phyloP scores from a whole-genome alignment of 148 eudicot genomes.

The Arctostaphylos glauca region DNA sequence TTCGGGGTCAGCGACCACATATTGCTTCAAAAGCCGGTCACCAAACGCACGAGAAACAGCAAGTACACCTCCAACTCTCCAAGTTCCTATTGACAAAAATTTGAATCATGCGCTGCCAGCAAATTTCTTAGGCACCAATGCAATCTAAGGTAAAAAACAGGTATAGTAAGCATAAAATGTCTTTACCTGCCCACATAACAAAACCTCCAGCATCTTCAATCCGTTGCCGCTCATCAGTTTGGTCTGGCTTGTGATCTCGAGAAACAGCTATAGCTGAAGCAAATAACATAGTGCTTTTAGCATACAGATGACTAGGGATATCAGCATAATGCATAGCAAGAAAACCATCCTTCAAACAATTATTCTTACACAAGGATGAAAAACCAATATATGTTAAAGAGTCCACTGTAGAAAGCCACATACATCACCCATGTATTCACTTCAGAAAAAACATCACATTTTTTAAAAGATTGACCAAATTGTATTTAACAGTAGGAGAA shows the following conservation, averaged over 20 bases:
- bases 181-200: conserved; percentile 97
- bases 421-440: neutral
- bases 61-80: conserved; percentile 99
- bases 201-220: conserved; percentile 99
- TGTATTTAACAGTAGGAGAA: conserved; percentile 3
- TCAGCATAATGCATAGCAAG: neutral
- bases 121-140: neutral
- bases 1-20: conserved; percentile 95
- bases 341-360: neutral
- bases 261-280: conserved; percentile 88
- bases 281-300: conserved; percentile 1
- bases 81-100: conserved; percentile 56
- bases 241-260: conserved; percentile 99
- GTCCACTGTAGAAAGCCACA: neutral
- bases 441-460: neutral
- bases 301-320: neutral
- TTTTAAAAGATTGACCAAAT: neutral
- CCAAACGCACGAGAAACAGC: conserved; percentile 99
- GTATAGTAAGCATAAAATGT: neutral
- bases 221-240: conserved; percentile 90
- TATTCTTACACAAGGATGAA: neutral
- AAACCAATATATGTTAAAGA: neutral
- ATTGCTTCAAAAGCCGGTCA: conserved; percentile 90
- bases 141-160: neutral
- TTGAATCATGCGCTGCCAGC: conserved; percentile 16